A percentile compares a stretch with the other conserved stretches of the same genome.
Conservation (phyloP, 148 eudicot species). For the Tetragonia tetragonoides region DNA sequence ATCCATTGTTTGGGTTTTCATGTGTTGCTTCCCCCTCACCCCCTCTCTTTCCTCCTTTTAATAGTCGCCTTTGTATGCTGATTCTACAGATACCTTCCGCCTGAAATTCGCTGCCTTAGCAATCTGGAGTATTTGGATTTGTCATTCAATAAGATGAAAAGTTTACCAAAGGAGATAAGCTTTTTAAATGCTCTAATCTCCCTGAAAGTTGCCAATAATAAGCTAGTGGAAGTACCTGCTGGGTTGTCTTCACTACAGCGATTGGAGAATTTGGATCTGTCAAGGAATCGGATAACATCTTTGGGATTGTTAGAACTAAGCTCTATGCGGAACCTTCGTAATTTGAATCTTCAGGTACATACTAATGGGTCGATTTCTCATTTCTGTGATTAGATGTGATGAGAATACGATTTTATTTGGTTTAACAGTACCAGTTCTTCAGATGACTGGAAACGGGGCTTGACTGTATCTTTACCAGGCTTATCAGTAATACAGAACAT, state of each 20-base stretch:
- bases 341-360: constrained; percentile 78
- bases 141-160: constrained; percentile 83
- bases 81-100: constrained; percentile 82
- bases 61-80: neutral
- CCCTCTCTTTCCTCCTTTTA: neutral
- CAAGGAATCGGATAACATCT: constrained; percentile 77
- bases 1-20: neutral
- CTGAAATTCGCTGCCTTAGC: constrained; percentile 78
- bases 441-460: neutral
- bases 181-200: constrained; percentile 57
- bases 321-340: constrained; percentile 69
- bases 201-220: constrained; percentile 75
- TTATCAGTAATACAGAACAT: no score
- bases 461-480: neutral
- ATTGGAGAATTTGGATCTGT: constrained; percentile 76
- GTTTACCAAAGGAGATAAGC: constrained; percentile 74
- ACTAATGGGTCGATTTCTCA: neutral
- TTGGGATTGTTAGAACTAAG: constrained; percentile 61
- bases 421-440: neutral
- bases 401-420: neutral
- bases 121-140: constrained; percentile 80
- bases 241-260: constrained; percentile 60
- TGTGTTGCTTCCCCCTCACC: neutral
- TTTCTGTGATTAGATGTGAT: neutral
- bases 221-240: constrained; percentile 68